These are phyloP conservation scores for Arabidopsis hybrid DNA, from an alignment of 441 rosid genomes.

Conservation along the genomic window DNA sequence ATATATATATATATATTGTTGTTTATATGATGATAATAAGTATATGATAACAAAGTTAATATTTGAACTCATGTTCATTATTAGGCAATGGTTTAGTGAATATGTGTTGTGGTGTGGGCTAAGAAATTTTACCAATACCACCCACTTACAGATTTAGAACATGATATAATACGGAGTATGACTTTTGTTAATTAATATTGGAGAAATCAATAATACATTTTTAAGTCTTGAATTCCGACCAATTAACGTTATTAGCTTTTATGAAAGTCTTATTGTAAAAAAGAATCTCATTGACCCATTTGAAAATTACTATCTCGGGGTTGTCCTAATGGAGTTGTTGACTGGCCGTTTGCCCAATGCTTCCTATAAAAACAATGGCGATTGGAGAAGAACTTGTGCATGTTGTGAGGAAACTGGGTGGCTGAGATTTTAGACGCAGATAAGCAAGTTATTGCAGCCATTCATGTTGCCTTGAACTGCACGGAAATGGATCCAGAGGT, in stretches of 20 bases:
- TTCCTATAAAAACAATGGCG: constrained; percentile 59
- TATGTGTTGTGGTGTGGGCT: neutral
- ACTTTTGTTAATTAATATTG: too few species aligned
- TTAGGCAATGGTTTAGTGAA: neutral
- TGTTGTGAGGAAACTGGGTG: constrained; percentile 64
- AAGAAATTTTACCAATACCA: neutral
- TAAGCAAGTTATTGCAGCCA: constrained; percentile 67
- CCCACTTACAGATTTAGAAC: neutral
- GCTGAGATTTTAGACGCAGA: constrained; percentile 72
- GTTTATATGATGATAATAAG: too few species aligned
- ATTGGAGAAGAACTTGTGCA: constrained; percentile 58
- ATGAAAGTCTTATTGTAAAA: too few species aligned
- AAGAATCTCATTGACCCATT: too few species aligned
- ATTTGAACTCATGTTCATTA: too few species aligned
- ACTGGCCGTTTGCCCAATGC: constrained; percentile 69
- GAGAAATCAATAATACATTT: too few species aligned
- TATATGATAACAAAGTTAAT: too few species aligned
- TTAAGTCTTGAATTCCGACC: too few species aligned
- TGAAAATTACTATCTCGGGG: constrained; percentile 44
- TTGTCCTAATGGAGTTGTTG: constrained; percentile 75
- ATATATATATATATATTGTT: too few species aligned
- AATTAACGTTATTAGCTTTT: too few species aligned
- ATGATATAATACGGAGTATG: neutral
- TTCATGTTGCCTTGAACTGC: constrained; percentile 84
- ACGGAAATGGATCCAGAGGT: constrained; percentile 81